Evolutionary conservation across 192 early-diverging fungal genomes (phyloP).

Genomic region (Anaeromyces robustus): DNA sequence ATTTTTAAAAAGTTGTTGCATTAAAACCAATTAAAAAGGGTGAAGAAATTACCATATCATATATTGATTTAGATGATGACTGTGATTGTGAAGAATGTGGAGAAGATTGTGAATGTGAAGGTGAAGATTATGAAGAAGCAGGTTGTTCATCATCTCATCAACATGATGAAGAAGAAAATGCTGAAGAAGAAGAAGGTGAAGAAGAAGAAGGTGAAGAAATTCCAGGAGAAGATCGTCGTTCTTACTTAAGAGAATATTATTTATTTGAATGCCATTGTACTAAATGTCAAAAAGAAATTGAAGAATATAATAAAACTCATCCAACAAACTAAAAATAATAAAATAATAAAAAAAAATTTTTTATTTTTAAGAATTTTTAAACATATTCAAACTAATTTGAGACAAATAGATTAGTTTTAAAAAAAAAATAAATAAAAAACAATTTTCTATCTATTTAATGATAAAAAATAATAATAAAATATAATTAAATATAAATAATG

Average conservation of each 20-base stretch:
- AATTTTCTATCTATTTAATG: too few species aligned
- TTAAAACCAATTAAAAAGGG: background rate
- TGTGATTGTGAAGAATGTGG: background rate
- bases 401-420: too few species aligned
- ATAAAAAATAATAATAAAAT: too few species aligned
- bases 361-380: too few species aligned
- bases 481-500: too few species aligned
- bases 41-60: background rate
- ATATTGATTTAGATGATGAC: background rate
- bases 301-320: too few species aligned
- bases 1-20: background rate
- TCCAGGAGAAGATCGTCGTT: background rate
- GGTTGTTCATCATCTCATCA: too few species aligned
- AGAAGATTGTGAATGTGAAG: too few species aligned
- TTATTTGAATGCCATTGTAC: background rate
- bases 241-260: background rate
- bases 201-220: background rate
- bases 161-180: background rate
- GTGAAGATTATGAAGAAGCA: background rate
- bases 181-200: background rate
- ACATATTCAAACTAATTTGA: too few species aligned
- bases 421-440: too few species aligned
- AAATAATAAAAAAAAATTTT: too few species aligned
- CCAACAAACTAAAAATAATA: too few species aligned
- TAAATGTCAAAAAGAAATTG: background rate